Evolutionary conservation across 192 early-diverging fungal genomes (phyloP), one percentile per base, ranked within the genome.

Genomic region (Linnemannia schmuckeri): DNA sequence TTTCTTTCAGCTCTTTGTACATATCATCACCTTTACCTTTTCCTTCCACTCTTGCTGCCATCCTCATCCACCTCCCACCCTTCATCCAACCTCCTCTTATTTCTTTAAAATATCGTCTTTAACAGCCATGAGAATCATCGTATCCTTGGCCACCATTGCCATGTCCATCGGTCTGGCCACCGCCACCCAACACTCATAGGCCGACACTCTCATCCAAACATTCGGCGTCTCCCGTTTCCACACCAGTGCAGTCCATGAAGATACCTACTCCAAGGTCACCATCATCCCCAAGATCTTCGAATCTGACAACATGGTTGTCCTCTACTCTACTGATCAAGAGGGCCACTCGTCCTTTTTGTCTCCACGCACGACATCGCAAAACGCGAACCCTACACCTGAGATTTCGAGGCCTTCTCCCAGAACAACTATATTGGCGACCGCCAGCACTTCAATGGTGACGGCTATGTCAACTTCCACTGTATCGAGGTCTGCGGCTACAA

Each of bases 361-460:
- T 8, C 22, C 6, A 22, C 20, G 13, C 15, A 18, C 20, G 38
- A 71, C 15, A 18, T 17, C 9, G 54, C 54, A 12, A 6, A 40
- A 8, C 37, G 35, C 10, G 35, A 66, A 13, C 78, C 70, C 22
- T 80, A 61, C 71, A n/a, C 27, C 27, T 80, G 78, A 71, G 78
- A 80, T 38, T 80, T 73, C 40, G 78, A 80, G 55, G 47, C 57
- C 71, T 80, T 35, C 55, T 80, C 78, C 52, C 78, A 74, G 41
- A 8, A 22, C 72, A 80, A 74, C 42, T 80, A 74, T 12, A 27
- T 30, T 30, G 72, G 72, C 38, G 72, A 80, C 72, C 70, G 78
- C 15, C 78, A 80, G 41, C 72, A 72, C 22, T 76, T 82, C 72
- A 82, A 82, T 38, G 68, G 74, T 17, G 74, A 82, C 22, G 74